These are phyloP conservation scores for Colletotrichum sp. DNA, from an alignment of 2,329 filamentous ascomycete species.

Conservation along the genomic window DNA sequence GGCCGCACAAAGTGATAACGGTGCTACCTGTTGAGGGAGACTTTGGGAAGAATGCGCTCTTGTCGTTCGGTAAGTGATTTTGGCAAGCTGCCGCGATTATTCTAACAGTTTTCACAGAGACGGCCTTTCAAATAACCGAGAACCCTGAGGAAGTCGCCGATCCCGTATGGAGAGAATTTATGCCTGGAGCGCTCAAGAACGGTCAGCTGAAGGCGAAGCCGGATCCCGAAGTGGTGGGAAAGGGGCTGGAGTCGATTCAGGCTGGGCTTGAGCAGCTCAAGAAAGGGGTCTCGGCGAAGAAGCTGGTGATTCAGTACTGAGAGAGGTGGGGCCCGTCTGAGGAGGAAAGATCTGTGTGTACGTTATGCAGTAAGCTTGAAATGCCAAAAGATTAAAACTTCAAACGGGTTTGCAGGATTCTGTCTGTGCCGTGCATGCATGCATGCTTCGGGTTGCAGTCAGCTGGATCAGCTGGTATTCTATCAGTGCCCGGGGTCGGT, in stretches of 20 bases:
- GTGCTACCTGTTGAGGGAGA: neutral
- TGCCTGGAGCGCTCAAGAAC: neutral
- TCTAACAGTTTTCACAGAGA: neutral
- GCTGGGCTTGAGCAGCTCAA: neutral
- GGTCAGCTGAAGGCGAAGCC: neutral
- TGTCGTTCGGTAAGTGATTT: neutral
- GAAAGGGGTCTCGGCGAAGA: neutral
- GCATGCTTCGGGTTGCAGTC: neutral
- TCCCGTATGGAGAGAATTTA: neutral
- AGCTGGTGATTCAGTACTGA: neutral
- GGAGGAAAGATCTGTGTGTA: neutral
- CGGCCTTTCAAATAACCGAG: neutral
- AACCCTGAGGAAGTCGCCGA: neutral
- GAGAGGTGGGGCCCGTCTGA: neutral
- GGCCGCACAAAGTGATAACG: neutral
- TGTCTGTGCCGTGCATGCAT: neutral
- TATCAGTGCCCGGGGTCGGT: neutral
- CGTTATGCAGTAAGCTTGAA: neutral
- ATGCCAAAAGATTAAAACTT: neutral
- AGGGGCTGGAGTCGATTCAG: neutral
- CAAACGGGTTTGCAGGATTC: neutral
- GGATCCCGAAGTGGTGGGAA: neutral
- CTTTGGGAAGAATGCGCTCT: neutral
- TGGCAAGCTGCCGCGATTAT: accelerated
- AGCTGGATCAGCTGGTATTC: neutral